Evolutionary conservation across 2,329 filamentous ascomycete species (phyloP).

Genomic region (Aspergillus carbonarius): DNA sequence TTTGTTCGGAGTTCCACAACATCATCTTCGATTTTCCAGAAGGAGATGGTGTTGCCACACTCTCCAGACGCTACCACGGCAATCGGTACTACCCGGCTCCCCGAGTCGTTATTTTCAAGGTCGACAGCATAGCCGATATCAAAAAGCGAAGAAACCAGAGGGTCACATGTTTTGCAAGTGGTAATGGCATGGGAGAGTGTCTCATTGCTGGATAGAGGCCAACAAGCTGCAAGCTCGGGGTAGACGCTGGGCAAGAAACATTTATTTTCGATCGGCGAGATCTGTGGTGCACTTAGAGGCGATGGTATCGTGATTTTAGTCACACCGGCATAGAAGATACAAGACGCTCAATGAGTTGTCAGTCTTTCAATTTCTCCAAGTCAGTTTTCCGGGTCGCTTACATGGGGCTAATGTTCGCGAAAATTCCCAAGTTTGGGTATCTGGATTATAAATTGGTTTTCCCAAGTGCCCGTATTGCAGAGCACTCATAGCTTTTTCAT

Average conservation of each 20-base stretch:
- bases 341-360: conserved; percentile 16
- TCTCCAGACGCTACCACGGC: conserved; percentile 44
- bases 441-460: conserved; percentile 49
- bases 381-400: conserved; percentile 17
- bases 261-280: conserved; percentile 21
- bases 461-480: conserved; percentile 61
- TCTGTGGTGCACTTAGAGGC: conserved; percentile 16
- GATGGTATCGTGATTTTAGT: conserved; percentile 29
- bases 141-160: conserved; percentile 43
- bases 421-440: conserved; percentile 52
- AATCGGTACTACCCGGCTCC: conserved; percentile 34
- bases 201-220: conserved; percentile 31
- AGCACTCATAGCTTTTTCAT: conserved; percentile 51
- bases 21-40: conserved; percentile 40
- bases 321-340: conserved; percentile 32
- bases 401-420: conserved; percentile 35
- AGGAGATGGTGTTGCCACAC: conserved; percentile 48
- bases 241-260: conserved; percentile 28
- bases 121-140: conserved; percentile 51
- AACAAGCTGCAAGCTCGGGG: conserved; percentile 38
- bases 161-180: conserved; percentile 32
- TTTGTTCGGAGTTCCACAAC: conserved; percentile 21
- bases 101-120: conserved; percentile 27
- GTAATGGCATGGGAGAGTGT: conserved; percentile 34
- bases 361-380: not conserved